Percentiles rank a stretch among this genome's conserved stretches.
phyloP scores from a whole-genome alignment of 352 stramenopile species.

The Globisporangium mamillatum region DNA sequence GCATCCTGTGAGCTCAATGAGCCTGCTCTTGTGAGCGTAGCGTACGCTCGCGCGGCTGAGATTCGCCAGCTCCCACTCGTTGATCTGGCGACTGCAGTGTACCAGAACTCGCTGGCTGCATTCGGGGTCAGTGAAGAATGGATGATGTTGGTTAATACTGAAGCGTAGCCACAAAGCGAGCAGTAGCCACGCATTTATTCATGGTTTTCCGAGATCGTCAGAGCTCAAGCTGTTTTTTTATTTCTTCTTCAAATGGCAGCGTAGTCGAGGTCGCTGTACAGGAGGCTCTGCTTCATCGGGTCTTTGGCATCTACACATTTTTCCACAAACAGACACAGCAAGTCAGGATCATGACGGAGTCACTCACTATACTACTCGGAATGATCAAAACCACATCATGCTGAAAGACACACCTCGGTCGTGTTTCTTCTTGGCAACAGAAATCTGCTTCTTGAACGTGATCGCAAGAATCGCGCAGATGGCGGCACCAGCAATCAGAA shows the following conservation, averaged over 20 bases:
- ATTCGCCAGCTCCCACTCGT: conserved; percentile 32
- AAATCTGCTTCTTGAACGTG: neutral
- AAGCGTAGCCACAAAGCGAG: neutral
- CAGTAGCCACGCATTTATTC: neutral
- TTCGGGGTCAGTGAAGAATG: conserved; percentile 27
- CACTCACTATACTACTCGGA: neutral
- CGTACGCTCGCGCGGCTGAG: conserved; percentile 36
- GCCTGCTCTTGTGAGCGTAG: conserved; percentile 47
- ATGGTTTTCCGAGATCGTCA: neutral
- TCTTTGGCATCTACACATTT: conserved; percentile 16
- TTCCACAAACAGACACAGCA: neutral
- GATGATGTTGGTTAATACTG: conserved; percentile 2
- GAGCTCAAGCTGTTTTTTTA: neutral
- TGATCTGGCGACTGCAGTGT: conserved; percentile 36
- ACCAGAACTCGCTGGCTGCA: conserved; percentile 33
- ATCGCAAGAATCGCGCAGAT: neutral
- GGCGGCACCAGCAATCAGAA: neutral
- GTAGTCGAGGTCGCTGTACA: conserved; percentile 75
- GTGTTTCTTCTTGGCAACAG: neutral
- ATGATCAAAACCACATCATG: neutral
- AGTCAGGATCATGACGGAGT: neutral
- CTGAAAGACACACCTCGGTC: neutral
- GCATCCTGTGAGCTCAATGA: conserved; percentile 38
- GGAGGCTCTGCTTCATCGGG: conserved; percentile 52
- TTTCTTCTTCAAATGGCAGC: conserved; percentile 48